These are phyloP conservation scores for Peniophora sp. DNA, from an alignment of 1,284 basidiomycete species.

Conservation along the genomic window DNA sequence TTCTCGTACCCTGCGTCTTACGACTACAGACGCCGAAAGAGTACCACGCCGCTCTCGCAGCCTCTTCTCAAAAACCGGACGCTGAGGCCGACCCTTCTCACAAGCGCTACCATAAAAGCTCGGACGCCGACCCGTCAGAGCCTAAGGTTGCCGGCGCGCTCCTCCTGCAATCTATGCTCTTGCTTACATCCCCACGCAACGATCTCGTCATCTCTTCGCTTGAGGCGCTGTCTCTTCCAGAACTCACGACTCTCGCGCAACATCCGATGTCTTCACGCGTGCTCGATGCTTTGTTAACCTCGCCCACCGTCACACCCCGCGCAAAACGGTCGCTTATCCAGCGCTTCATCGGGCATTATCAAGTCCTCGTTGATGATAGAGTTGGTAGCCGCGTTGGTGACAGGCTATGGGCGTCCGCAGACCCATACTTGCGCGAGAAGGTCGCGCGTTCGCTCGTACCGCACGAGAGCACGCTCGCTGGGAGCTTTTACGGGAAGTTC, in stretches of 20 bases:
- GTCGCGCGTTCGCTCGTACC: constrained; percentile 74
- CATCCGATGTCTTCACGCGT: constrained; percentile 74
- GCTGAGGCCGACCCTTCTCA: constrained; percentile 12
- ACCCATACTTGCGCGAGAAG: constrained; percentile 87
- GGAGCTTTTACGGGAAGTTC: constrained; percentile 80
- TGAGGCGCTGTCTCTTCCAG: constrained; percentile 46
- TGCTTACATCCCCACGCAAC: constrained; percentile 58
- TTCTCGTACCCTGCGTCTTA: constrained; percentile 42
- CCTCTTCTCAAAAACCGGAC: constrained; percentile 10
- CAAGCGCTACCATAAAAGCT: constrained; percentile 6
- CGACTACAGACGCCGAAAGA: constrained; percentile 36
- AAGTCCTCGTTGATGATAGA: constrained; percentile 74
- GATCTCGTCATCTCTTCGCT: constrained; percentile 46
- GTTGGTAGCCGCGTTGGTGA: constrained; percentile 87
- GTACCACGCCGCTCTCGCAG: background rate
- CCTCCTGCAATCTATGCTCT: constrained; percentile 75
- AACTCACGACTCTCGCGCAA: constrained; percentile 61
- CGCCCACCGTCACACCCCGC: constrained; percentile 57
- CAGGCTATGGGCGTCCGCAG: constrained; percentile 79
- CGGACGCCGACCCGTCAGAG: constrained; percentile 32
- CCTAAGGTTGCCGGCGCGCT: constrained; percentile 82
- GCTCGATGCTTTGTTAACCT: constrained; percentile 72
- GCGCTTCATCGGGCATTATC: constrained; percentile 71
- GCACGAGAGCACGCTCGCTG: constrained; percentile 63
- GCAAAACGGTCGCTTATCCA: constrained; percentile 66